Conservation (phyloP, 306 rosid genomes). For the Senna siamea region DNA sequence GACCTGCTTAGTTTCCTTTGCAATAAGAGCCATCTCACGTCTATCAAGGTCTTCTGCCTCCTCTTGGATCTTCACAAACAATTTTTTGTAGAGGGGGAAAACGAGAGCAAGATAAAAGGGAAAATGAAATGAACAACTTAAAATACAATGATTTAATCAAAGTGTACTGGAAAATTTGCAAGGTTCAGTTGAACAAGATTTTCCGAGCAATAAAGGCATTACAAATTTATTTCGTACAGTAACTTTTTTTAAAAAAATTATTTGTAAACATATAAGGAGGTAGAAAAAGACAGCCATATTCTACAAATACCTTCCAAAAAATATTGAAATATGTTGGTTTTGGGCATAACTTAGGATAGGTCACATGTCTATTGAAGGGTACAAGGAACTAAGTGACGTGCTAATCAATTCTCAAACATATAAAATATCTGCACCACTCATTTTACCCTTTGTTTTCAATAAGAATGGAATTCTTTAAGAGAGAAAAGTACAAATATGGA, state of each 20-base stretch:
- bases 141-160: constrained; percentile 18
- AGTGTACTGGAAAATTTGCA: constrained; percentile 13
- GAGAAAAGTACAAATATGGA: not conserved
- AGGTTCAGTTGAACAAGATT: constrained; percentile 1
- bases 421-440: not conserved
- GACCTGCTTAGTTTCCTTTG: constrained; percentile 62
- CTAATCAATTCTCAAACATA: constrained; percentile 14
- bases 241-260: too few species aligned
- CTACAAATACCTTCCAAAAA: constrained; percentile 10
- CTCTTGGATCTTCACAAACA: constrained; percentile 64
- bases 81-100: not conserved
- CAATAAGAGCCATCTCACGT: constrained; percentile 70
- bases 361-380: not conserved
- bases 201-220: constrained; percentile 1
- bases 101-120: not conserved
- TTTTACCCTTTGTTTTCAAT: too few species aligned
- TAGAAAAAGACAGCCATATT: not conserved
- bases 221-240: not conserved
- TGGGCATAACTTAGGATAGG: constrained; percentile 13
- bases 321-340: constrained; percentile 13
- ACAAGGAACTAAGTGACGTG: not conserved
- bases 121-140: constrained; percentile 31
- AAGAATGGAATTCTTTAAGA: not conserved
- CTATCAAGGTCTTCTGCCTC: constrained; percentile 85
- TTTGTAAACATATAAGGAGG: not conserved